Evolutionary conservation across 306 rosid species (phyloP).

Genomic region (Coriaria nepalensis): DNA sequence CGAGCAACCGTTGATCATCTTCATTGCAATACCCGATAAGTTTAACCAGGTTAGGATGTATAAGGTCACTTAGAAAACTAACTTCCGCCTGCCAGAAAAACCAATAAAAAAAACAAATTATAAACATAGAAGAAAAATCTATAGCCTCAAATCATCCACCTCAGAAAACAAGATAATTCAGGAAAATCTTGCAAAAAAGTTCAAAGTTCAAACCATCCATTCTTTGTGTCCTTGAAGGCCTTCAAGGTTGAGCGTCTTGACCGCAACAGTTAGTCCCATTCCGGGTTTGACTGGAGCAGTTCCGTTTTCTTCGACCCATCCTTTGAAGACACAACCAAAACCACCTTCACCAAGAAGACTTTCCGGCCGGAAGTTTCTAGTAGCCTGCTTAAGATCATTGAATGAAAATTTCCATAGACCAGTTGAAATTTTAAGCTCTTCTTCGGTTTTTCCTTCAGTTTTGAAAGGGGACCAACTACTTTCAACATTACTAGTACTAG

Average conservation of each 20-base stretch:
- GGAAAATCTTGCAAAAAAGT: conserved; percentile 11
- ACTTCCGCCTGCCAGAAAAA: conserved; percentile 74
- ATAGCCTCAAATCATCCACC: neutral
- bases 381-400: conserved; percentile 83
- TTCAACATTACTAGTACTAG: conserved; percentile 83
- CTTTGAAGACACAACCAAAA: conserved; percentile 97
- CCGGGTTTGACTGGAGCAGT: conserved; percentile 98
- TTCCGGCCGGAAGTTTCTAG: conserved; percentile 96
- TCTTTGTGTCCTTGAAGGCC: conserved; percentile 99
- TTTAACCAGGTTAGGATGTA: conserved; percentile 78
- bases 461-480: conserved; percentile 82
- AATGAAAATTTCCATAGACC: conserved; percentile 72
- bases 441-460: conserved; percentile 85
- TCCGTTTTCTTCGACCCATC: conserved; percentile 98
- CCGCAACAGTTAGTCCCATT: conserved; percentile 97
- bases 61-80: conserved; percentile 81
- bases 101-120: conserved; percentile 12
- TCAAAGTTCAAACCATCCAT: conserved; percentile 85
- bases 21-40: conserved; percentile 95
- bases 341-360: conserved; percentile 99
- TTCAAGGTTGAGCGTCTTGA: conserved; percentile 89
- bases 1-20: conserved; percentile 87
- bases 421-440: conserved; percentile 88
- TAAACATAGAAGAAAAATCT: neutral
- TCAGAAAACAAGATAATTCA: neutral